phyloP scores from a whole-genome alignment of 73 alveolate species.

The Effrenium voratum region DNA sequence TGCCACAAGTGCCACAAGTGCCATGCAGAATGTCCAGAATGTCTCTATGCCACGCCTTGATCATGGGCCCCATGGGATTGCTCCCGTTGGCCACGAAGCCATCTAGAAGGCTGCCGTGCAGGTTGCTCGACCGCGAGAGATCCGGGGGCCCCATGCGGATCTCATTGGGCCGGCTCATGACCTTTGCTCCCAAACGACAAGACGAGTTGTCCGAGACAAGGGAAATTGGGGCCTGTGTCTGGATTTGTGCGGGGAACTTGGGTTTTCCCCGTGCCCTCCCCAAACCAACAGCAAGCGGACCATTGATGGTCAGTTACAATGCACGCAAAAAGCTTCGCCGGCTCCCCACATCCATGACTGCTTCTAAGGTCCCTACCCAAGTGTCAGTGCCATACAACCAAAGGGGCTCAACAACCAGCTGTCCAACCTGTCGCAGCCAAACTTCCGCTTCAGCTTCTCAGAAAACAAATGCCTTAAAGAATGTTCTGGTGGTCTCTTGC shows the following conservation, averaged over 20 bases:
- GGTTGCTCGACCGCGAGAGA: conserved; percentile 49
- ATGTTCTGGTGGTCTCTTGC: conserved; percentile 63
- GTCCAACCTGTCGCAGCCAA: conserved; percentile 39
- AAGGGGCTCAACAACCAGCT: conserved; percentile 66
- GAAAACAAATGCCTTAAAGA: neutral
- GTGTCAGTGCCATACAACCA: conserved; percentile 85
- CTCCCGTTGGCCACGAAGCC: conserved; percentile 84
- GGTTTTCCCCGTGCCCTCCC: neutral
- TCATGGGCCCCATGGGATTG: conserved; percentile 88
- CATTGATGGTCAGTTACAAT: too few species aligned
- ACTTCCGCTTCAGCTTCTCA: neutral
- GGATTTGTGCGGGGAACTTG: neutral
- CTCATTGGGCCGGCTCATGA: conserved; percentile 65
- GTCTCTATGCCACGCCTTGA: too few species aligned
- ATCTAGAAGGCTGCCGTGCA: conserved; percentile 64
- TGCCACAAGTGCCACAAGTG: neutral
- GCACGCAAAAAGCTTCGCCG: too few species aligned
- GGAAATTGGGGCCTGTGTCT: neutral
- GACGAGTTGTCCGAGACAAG: too few species aligned
- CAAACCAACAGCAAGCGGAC: too few species aligned
- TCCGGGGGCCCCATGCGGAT: conserved; percentile 88
- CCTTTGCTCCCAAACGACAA: too few species aligned
- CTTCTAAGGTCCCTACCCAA: too few species aligned
- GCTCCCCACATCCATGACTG: too few species aligned
- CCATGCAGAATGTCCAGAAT: too few species aligned